Base-by-base conservation (phyloP, 139 green algal genomes). In the Picocystis salinarum region DNA sequence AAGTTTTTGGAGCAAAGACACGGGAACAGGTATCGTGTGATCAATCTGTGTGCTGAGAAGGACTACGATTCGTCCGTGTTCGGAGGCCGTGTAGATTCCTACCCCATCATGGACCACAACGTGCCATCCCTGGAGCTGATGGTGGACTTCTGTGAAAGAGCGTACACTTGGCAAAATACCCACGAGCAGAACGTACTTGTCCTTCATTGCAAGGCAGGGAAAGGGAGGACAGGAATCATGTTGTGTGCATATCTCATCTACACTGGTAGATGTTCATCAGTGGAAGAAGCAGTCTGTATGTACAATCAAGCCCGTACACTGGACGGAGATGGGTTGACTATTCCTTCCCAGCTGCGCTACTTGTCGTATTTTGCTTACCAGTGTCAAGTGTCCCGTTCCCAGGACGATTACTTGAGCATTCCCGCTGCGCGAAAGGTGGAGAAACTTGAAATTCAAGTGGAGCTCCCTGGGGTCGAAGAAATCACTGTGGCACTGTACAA, bases 121-220 rank as follows among this genome's bases (percentile, higher is more conserved):
- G 71, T 74, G 2, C 65, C 75, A 2, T 42, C 67, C 2, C 52
- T 82, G 45, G 31, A 45, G n/a, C 39, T 76, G 39, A 28, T 80
- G 4, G 37, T 59, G 22, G 39, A 46, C 1, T 69, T 83, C 23
- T 73, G 57, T 34, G 33, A 58, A 9, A 51, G 74, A 28, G 66
- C 63, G 6, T 39, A 55, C 12, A 52, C 45, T 11, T 79, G 59
- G 59, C 59, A 80, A 34, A 23, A 27, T 6, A 46, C 46, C 3
- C 13, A 65, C 53, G 30, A 42, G 7, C 19, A 46, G 11, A 65
- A 76, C 28, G 55, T 71, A 22, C 51, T 66, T 5, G 68, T 58
- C 0, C 62, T 83, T 31, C 74, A 83, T 55, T 83, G 74, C 71
- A 83, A 83, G 47, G 74, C 74, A 15, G 74, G 74, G 31, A 80